Percentiles rank a stretch among this genome's conserved stretches.
phyloP scores from a whole-genome alignment of 2,329 filamentous ascomycete species.

The Xylariaceae sp. region DNA sequence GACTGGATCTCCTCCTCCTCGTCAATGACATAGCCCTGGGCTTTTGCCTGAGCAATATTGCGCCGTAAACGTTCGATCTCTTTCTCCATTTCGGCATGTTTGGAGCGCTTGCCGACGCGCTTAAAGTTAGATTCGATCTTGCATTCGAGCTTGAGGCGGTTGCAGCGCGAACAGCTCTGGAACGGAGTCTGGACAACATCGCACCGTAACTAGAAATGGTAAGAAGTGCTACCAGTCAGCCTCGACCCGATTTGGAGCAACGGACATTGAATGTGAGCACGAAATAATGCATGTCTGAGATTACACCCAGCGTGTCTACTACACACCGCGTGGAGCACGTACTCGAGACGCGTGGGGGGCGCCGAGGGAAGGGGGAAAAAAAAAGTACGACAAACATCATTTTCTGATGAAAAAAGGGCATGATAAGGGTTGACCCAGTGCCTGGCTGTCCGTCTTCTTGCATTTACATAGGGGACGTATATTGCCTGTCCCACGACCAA shows the following conservation, averaged over 20 bases:
- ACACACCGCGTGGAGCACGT: background rate
- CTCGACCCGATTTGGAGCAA: constrained; percentile 8
- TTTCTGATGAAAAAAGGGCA: background rate
- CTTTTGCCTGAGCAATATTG: constrained; percentile 53
- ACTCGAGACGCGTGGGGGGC: background rate
- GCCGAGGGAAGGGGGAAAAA: background rate
- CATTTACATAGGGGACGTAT: background rate
- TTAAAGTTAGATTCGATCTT: constrained; percentile 87
- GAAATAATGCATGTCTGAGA: constrained; percentile 18
- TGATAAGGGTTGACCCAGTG: background rate
- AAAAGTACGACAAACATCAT: constrained; percentile 1
- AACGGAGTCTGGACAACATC: constrained; percentile 80
- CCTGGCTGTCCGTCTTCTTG: background rate
- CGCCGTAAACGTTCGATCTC: constrained; percentile 66
- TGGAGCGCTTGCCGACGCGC: constrained; percentile 73
- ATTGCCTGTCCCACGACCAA: background rate
- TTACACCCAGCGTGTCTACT: constrained; percentile 1
- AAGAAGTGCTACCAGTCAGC: constrained; percentile 15
- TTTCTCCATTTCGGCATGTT: constrained; percentile 81
- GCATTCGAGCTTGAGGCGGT: constrained; percentile 73
- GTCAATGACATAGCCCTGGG: constrained; percentile 50
- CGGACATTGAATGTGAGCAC: background rate
- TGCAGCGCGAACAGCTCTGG: constrained; percentile 69
- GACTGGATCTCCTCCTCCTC: constrained; percentile 52
- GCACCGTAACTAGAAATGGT: constrained; percentile 53